Evolutionary conservation across 257 asterid genomes (phyloP), one percentile per base, ranked within the genome.

Genomic region (Orobanche coerulescens): DNA sequence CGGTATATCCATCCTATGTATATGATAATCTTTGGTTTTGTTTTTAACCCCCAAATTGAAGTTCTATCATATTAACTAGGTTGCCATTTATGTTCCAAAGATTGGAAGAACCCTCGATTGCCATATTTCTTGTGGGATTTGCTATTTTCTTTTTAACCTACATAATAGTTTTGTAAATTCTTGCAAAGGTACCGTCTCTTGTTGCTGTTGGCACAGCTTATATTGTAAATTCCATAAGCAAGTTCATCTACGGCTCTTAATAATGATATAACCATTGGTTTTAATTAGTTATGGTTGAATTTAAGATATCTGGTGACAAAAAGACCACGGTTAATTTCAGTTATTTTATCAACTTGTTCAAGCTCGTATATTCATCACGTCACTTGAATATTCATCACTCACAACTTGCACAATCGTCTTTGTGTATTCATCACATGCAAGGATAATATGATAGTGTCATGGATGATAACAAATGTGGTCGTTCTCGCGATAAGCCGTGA

Each of bases 141-240:
- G 61, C 62, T 62, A 34, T 14, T 60, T 52, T 14, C 42, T 57
- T 60, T 48, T 48, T 39, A 62, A 71, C 73, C 66, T 64, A 59
- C 48, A 31, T 48, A 69, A 61, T 69, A 61, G 53, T 64, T 36
- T n/a, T n/a, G n/a, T n/a, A n/a, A n/a, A n/a, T n/a, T n/a, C n/a
- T n/a, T n/a, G n/a, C n/a, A n/a, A n/a, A n/a, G n/a, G n/a, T n/a
- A n/a, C n/a, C n/a, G n/a, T n/a, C n/a, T n/a, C n/a, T n/a, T n/a
- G n/a, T n/a, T 61, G 69, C 71, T 59, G 67, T 67, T 75, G 68
- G 79, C 81, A n/a, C n/a, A 72, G 76, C 75, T 68, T 75, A 75
- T 71, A 55, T 14, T 81, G 94, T 82, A 82, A 76, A 79, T 76
- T 76, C 72, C 73, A 23, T 51, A 46, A 61, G 79, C 73, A 74